Evolutionary conservation across 75 land plant species (phyloP).

Genomic region (Selaginella moellendorffii): DNA sequence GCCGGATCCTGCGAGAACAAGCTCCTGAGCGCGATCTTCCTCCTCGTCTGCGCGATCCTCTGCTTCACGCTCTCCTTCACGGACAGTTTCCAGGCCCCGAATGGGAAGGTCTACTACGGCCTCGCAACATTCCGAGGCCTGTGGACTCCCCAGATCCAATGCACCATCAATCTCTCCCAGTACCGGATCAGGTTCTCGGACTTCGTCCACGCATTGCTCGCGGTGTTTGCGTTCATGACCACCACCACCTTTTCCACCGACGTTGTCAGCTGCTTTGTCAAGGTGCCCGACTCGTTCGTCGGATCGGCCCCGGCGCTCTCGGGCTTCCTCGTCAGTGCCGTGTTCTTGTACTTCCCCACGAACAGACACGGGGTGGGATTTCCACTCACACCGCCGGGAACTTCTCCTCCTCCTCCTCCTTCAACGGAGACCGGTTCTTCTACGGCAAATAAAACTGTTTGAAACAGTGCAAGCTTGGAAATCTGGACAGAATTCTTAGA

Average conservation of each 20-base stretch:
- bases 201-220: conserved; percentile 35
- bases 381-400: too few species aligned
- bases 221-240: conserved; percentile 33
- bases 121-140: conserved; percentile 33
- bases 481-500: too few species aligned
- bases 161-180: conserved; percentile 10
- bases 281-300: conserved; percentile 25
- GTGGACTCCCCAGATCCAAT: conserved; percentile 12
- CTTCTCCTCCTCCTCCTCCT: too few species aligned
- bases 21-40: conserved; percentile 17
- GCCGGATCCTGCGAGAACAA: conserved; percentile 43
- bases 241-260: conserved; percentile 30
- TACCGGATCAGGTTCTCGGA: conserved; percentile 43
- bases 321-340: conserved; percentile 25
- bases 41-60: conserved; percentile 30
- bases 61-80: conserved; percentile 33
- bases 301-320: conserved; percentile 31
- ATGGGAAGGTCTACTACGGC: conserved; percentile 37
- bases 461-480: too few species aligned
- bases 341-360: conserved; percentile 39
- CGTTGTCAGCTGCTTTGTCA: conserved; percentile 33
- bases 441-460: too few species aligned
- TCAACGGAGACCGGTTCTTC: too few species aligned
- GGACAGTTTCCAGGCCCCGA: conserved; percentile 29
- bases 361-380: conserved; percentile 55